A percentile compares a stretch with the other conserved stretches of the same genome.
phyloP scores from a whole-genome alignment of 768 basidiomycete genomes.

The button mushroom (Agaricus bisporus) region DNA sequence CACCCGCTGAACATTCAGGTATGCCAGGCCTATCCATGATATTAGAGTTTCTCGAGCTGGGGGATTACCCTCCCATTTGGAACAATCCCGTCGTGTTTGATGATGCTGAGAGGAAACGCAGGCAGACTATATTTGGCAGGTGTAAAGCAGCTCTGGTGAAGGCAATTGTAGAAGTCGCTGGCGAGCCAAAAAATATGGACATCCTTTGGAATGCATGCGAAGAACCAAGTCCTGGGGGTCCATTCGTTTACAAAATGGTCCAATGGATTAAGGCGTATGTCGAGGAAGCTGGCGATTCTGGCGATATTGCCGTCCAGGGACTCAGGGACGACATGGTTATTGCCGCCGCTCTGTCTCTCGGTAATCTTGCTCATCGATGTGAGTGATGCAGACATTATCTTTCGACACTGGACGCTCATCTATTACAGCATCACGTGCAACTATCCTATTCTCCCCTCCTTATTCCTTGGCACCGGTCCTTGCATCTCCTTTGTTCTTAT shows the following conservation, averaged over 20 bases:
- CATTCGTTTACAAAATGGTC: constrained; percentile 68
- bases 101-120: constrained; percentile 47
- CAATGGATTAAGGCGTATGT: constrained; percentile 65
- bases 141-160: constrained; percentile 87
- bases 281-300: constrained; percentile 26
- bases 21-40: constrained; percentile 57
- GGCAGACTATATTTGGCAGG: constrained; percentile 68
- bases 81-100: constrained; percentile 24
- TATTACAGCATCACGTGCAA: constrained; percentile 49
- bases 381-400: constrained; percentile 11
- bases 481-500: constrained; percentile 49
- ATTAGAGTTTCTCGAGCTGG: constrained; percentile 70
- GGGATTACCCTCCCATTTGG: constrained; percentile 66
- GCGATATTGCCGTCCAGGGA: constrained; percentile 21
- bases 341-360: constrained; percentile 77
- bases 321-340: constrained; percentile 73
- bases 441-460: constrained; percentile 57
- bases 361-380: constrained; percentile 80
- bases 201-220: constrained; percentile 70
- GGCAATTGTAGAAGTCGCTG: constrained; percentile 78
- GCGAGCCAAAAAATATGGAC: constrained; percentile 73
- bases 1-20: constrained; percentile 49
- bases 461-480: constrained; percentile 59
- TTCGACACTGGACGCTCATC: background rate
- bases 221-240: constrained; percentile 52